Conservation (phyloP, 1,284 basidiomycete species). For the Cryptococcus neoformans region DNA sequence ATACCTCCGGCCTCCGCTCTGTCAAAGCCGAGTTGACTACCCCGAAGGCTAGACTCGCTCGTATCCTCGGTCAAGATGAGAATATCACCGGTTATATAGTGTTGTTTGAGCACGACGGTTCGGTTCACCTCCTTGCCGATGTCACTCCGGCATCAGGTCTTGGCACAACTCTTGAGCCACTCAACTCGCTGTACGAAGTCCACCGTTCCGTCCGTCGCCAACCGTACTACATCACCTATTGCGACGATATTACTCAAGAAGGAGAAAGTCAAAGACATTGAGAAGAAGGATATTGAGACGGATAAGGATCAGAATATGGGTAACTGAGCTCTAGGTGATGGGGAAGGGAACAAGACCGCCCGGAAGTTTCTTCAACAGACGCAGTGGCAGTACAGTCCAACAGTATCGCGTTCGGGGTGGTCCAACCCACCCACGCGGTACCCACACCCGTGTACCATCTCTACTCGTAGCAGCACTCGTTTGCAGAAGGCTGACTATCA, state of each 20-base stretch:
- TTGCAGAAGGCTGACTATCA: neutral
- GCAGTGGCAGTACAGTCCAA: too few relatives aligned
- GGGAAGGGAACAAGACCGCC: too few relatives aligned
- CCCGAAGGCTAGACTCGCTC: neutral
- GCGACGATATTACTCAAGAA: neutral
- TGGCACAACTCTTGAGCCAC: neutral
- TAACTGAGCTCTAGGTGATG: too few relatives aligned
- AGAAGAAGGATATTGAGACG: too few relatives aligned
- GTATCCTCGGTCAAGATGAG: neutral
- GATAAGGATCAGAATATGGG: too few relatives aligned
- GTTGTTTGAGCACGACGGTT: neutral
- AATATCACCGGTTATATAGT: neutral
- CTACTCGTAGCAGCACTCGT: neutral
- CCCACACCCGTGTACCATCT: too few relatives aligned
- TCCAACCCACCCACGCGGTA: too few relatives aligned
- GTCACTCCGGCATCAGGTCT: neutral
- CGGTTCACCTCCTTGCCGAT: too few relatives aligned
- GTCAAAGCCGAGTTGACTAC: neutral
- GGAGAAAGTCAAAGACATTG: neutral
- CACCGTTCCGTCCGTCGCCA: neutral
- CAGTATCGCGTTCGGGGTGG: too few relatives aligned
- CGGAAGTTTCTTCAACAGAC: too few relatives aligned
- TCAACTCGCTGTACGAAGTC: neutral
- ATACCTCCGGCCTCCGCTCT: neutral
- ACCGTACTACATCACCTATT: neutral